Evolutionary conservation across 805 yeast species (phyloP).

Genomic region (Myxozyma mucilagina): DNA sequence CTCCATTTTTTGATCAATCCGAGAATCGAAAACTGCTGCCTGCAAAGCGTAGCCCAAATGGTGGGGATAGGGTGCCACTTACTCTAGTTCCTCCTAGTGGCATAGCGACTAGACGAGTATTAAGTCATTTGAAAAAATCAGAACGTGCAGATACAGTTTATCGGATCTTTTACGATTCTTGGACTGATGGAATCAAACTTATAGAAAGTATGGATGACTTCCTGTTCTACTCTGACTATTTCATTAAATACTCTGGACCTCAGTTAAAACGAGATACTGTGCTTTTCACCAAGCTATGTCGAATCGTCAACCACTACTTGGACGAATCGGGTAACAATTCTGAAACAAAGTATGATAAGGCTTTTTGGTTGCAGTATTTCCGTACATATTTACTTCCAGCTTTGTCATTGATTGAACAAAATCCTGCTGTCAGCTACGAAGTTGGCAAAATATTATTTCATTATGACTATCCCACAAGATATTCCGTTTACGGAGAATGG

Average conservation of each 20-base stretch:
- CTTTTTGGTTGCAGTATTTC: conserved; percentile 59
- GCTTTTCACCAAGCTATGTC: conserved; percentile 59
- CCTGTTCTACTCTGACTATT: conserved; percentile 49
- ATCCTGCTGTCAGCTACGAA: conserved; percentile 61
- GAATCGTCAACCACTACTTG: conserved; percentile 47
- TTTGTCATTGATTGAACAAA: conserved; percentile 53
- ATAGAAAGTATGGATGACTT: conserved; percentile 49
- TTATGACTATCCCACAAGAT: conserved; percentile 65
- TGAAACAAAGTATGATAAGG: conserved; percentile 32
- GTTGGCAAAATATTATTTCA: conserved; percentile 55
- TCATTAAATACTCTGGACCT: conserved; percentile 57
- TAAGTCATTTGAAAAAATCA: conserved; percentile 22
- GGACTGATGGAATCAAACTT: conserved; percentile 49
- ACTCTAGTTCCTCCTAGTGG: conserved; percentile 9
- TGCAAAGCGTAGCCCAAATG: neutral
- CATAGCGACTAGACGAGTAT: conserved; percentile 14
- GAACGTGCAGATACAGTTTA: conserved; percentile 20
- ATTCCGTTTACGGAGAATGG: conserved; percentile 78
- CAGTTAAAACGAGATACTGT: conserved; percentile 51
- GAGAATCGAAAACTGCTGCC: conserved; percentile 13
- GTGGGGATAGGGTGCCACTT: neutral
- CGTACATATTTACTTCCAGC: conserved; percentile 70
- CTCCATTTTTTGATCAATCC: neutral
- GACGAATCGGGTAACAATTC: conserved; percentile 8
- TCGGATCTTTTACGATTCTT: conserved; percentile 40